Evolutionary conservation across 1,139 yeast genomes (phyloP).

Genomic region (Suhomyces choctaworum): DNA sequence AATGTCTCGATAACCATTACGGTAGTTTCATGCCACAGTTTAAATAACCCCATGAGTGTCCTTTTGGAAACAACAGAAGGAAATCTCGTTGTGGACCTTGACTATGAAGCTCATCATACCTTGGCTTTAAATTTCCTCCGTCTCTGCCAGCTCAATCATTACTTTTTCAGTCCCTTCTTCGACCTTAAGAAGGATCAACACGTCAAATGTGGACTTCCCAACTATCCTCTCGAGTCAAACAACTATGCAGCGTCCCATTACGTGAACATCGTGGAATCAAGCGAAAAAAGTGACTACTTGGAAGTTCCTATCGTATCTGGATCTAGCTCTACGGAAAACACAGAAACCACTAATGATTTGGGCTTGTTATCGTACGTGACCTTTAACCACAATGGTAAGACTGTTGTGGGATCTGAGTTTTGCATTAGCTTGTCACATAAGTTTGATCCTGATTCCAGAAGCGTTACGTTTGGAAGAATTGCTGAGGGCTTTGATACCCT

Average conservation of each 20-base stretch:
- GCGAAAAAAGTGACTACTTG: constrained; percentile 10
- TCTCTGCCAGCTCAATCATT: constrained; percentile 54
- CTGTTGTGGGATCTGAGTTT: constrained; percentile 29
- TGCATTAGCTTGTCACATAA: constrained; percentile 22
- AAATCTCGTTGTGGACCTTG: constrained; percentile 54
- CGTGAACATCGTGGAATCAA: constrained; percentile 8
- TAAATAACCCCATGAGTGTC: constrained; percentile 48
- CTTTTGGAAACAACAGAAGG: constrained; percentile 58
- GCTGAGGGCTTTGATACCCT: constrained; percentile 53
- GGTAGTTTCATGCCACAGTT: constrained; percentile 1
- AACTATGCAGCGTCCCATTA: constrained; percentile 21
- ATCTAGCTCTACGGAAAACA: background rate
- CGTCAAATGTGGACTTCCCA: constrained; percentile 51
- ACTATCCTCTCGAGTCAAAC: constrained; percentile 34
- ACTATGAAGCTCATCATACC: constrained; percentile 33
- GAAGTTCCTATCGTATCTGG: background rate
- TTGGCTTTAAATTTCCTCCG: constrained; percentile 53
- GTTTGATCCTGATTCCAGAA: background rate
- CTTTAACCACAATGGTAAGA: constrained; percentile 11
- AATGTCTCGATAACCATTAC: constrained; percentile 4
- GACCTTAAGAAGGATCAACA: constrained; percentile 37
- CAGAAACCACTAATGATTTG: background rate
- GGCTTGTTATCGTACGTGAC: constrained; percentile 6
- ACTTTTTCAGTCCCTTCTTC: constrained; percentile 52
- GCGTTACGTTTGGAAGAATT: constrained; percentile 49